Conservation (phyloP, 2,329 filamentous ascomycete genomes). For the Xylaria polymorpha region DNA sequence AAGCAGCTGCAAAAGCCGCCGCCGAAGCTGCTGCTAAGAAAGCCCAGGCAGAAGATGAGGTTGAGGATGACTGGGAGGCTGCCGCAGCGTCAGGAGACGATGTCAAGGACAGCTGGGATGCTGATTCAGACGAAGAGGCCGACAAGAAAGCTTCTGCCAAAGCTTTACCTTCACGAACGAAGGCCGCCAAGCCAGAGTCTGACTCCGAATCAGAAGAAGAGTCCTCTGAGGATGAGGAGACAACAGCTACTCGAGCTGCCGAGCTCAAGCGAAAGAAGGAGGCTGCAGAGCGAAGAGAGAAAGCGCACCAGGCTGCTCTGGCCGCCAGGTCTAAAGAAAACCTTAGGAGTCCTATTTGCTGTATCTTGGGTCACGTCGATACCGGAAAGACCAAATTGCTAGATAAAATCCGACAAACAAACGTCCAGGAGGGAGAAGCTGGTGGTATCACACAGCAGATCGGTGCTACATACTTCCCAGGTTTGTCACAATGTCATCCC, state of each 20-base stretch:
- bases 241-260: conserved; percentile 77
- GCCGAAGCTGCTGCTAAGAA: conserved; percentile 66
- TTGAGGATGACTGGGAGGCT: conserved; percentile 89
- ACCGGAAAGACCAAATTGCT: conserved; percentile 99
- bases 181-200: conserved; percentile 55
- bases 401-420: conserved; percentile 98
- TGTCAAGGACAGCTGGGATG: conserved; percentile 96
- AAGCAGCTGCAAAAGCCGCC: conserved; percentile 68
- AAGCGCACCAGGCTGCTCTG: conserved; percentile 90
- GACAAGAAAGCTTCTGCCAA: conserved; percentile 56
- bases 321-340: conserved; percentile 93
- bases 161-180: conserved; percentile 50
- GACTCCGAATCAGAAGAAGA: conserved; percentile 63
- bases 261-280: conserved; percentile 85
- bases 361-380: conserved; percentile 99
- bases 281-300: conserved; percentile 86
- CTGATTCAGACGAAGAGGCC: conserved; percentile 79
- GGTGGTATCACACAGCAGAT: conserved; percentile 99
- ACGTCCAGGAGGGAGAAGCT: conserved; percentile 98
- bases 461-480: conserved; percentile 97
- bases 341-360: conserved; percentile 97
- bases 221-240: conserved; percentile 76
- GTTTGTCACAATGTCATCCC: conserved; percentile 19
- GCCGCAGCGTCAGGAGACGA: conserved; percentile 80
- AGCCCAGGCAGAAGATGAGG: conserved; percentile 66